Percentiles rank a stretch among this genome's conserved stretches.
phyloP scores from a whole-genome alignment of 2,329 filamentous ascomycete genomes.

The Aureobasidium sp. region DNA sequence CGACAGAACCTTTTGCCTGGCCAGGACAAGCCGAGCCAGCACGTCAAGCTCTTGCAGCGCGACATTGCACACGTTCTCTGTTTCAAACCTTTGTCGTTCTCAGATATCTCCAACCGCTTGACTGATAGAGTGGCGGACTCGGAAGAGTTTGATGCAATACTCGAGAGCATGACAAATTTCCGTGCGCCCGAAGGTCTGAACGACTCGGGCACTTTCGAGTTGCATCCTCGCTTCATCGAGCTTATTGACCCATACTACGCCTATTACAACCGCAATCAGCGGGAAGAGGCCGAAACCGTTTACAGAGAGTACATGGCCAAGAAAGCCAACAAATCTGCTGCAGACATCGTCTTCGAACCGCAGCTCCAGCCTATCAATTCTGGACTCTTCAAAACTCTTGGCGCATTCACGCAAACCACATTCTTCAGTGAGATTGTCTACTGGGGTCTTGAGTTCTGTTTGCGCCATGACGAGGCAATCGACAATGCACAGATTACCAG shows the following conservation, averaged over 20 bases:
- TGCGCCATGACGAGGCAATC: constrained; percentile 59
- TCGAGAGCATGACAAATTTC: constrained; percentile 82
- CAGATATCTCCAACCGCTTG: constrained; percentile 76
- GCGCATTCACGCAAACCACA: constrained; percentile 71
- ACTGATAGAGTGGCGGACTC: constrained; percentile 85
- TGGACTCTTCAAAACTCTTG: constrained; percentile 67
- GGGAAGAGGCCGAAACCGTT: constrained; percentile 85
- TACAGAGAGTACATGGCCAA: constrained; percentile 83
- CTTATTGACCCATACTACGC: constrained; percentile 92
- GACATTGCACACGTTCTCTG: constrained; percentile 91
- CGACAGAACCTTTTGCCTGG: constrained; percentile 66
- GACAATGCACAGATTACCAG: constrained; percentile 71
- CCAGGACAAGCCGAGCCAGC: constrained; percentile 54
- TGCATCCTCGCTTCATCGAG: constrained; percentile 77
- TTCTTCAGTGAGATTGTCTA: constrained; percentile 87
- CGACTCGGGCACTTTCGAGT: constrained; percentile 87
- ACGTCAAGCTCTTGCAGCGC: constrained; percentile 56
- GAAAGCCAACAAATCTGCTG: constrained; percentile 68
- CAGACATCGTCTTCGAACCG: constrained; percentile 88
- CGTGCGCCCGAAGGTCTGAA: constrained; percentile 83
- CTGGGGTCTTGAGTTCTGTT: constrained; percentile 73
- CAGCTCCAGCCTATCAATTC: constrained; percentile 65
- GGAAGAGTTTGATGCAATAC: constrained; percentile 74
- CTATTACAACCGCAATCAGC: constrained; percentile 93
- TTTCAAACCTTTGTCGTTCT: constrained; percentile 93